Evolutionary conservation across 192 early-diverging fungal species (phyloP).

Genomic region (Backusella liffmaniae): DNA sequence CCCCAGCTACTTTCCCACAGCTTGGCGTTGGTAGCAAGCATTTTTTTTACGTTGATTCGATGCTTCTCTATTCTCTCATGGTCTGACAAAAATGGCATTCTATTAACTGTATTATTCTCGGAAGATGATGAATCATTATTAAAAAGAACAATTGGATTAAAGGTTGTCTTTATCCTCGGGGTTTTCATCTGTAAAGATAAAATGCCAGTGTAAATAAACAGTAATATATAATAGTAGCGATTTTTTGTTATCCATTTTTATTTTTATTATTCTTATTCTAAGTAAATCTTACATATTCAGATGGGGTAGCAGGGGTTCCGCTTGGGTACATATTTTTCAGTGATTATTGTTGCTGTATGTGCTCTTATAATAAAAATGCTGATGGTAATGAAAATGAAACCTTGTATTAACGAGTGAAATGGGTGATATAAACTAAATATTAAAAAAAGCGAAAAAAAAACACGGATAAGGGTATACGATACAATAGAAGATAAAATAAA

Average conservation of each 20-base stretch:
- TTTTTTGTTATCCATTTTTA: background rate
- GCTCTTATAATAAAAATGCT: background rate
- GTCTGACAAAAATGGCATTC: background rate
- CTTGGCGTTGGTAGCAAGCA: conserved; percentile 20
- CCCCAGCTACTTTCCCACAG: conserved; percentile 9
- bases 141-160: background rate
- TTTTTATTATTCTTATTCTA: background rate
- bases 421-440: background rate
- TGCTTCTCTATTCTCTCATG: conserved; percentile 14
- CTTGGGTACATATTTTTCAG: background rate
- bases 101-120: background rate
- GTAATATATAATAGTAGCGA: background rate
- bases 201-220: background rate
- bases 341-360: background rate
- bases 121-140: background rate
- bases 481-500: background rate
- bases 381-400: background rate
- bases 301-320: background rate
- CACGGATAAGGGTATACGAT: background rate
- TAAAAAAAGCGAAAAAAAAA: background rate
- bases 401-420: background rate
- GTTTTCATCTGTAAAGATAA: background rate
- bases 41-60: conserved; percentile 8
- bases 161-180: background rate
- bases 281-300: background rate